Conservation (phyloP, 495 filamentous ascomycete species). For the Viridothelium virens region DNA sequence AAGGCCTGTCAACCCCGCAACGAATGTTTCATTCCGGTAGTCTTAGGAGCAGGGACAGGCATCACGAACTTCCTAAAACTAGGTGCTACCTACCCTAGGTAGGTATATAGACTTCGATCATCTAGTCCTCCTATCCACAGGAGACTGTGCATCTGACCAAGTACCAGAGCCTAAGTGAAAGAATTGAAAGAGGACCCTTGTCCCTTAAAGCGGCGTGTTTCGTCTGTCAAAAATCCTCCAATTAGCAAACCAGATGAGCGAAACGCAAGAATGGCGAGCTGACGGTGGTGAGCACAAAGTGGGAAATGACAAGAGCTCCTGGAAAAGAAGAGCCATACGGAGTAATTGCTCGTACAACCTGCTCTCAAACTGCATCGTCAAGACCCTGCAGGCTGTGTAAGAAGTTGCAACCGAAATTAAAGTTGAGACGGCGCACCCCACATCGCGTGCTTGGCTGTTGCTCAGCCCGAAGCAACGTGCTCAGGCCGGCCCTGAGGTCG, state of each 20-base stretch:
- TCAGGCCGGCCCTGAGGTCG: not conserved
- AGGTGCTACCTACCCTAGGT: not conserved
- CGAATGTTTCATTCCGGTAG: slow-evolving; percentile 7
- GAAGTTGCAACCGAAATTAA: slow-evolving; percentile 10
- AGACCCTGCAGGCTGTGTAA: not conserved
- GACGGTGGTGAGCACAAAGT: not conserved
- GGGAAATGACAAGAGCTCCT: slow-evolving; percentile 12
- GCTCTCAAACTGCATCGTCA: not conserved
- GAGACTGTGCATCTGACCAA: not conserved
- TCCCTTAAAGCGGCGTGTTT: not conserved
- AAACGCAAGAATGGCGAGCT: not conserved
- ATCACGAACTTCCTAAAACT: slow-evolving; percentile 6
- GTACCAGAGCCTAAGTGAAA: not conserved
- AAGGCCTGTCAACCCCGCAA: slow-evolving; percentile 12
- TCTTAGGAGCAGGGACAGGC: slow-evolving; percentile 9
- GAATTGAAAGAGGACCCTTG: not conserved
- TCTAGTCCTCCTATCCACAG: slow-evolving; percentile 6
- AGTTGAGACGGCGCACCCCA: slow-evolving; percentile 9
- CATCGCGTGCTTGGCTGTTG: slow-evolving; percentile 6
- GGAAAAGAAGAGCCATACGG: not conserved
- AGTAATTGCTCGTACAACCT: not conserved
- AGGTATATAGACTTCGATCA: not conserved
- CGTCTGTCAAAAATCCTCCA: not conserved
- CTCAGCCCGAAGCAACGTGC: slow-evolving; percentile 2
- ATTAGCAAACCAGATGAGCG: not conserved